These are phyloP conservation scores for Xylaria sp. DNA, from an alignment of 2,329 filamentous ascomycete species.

Conservation along the genomic window DNA sequence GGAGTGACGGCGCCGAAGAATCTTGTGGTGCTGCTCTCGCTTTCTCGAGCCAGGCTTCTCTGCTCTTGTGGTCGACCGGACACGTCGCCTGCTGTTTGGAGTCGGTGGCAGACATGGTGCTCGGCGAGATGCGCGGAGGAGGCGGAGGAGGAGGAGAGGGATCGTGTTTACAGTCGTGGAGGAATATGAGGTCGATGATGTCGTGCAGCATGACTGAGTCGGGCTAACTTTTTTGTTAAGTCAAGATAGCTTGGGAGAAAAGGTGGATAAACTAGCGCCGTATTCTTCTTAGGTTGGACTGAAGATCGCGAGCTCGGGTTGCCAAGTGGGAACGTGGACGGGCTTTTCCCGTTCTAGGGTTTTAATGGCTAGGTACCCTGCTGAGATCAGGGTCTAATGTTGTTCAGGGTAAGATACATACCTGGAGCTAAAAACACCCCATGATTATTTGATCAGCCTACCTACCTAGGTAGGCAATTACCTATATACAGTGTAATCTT, in stretches of 20 bases:
- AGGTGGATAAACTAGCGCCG: not conserved
- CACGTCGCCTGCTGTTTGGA: slow-evolving; percentile 62
- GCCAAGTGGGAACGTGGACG: not conserved
- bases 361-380: not conserved
- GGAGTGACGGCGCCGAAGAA: slow-evolving; percentile 46
- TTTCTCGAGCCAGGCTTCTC: slow-evolving; percentile 85
- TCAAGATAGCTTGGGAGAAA: not conserved
- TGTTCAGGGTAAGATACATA: not conserved
- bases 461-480: too few relatives aligned
- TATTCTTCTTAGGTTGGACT: slow-evolving; percentile 14
- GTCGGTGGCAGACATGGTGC: slow-evolving; percentile 39
- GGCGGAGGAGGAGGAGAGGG: not conserved
- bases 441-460: too few relatives aligned
- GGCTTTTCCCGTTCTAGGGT: not conserved
- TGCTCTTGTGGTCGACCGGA: slow-evolving; percentile 90
- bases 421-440: too few relatives aligned
- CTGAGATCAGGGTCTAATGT: not conserved
- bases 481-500: too few relatives aligned
- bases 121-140: not conserved
- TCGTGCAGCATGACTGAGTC: slow-evolving; percentile 28
- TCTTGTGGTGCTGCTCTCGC: slow-evolving; percentile 60
- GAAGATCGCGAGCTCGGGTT: not conserved
- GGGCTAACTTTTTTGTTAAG: slow-evolving; percentile 6
- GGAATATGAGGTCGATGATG: slow-evolving; percentile 36
- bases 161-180: slow-evolving; percentile 21